phyloP scores from a whole-genome alignment of 2,329 filamentous ascomycete species.

The Diaporthe vexans region DNA sequence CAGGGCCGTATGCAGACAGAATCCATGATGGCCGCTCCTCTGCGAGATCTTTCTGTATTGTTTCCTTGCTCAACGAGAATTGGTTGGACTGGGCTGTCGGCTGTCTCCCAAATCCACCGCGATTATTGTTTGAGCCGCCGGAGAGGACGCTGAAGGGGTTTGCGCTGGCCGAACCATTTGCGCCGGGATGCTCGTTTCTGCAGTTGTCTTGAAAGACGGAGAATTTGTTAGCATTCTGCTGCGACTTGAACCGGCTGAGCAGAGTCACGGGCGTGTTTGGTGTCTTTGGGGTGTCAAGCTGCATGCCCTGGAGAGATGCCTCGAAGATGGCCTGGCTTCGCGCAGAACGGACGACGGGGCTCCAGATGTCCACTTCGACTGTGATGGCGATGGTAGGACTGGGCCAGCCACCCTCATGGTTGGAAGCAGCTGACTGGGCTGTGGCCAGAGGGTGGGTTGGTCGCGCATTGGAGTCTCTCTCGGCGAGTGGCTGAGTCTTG shows the following conservation, averaged over 20 bases:
- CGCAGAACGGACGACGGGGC: neutral
- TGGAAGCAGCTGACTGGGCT: neutral
- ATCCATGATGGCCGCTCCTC: constrained; percentile 85
- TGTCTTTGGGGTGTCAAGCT: constrained; percentile 24
- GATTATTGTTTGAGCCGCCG: constrained; percentile 58
- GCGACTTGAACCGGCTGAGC: neutral
- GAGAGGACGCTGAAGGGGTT: constrained; percentile 48
- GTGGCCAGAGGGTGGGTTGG: neutral
- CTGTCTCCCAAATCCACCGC: constrained; percentile 55
- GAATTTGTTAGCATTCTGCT: constrained; percentile 19
- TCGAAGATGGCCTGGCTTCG: neutral
- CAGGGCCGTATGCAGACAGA: constrained; percentile 87
- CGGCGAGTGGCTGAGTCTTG: neutral
- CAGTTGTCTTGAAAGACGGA: constrained; percentile 59
- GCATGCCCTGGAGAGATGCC: neutral
- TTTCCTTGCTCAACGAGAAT: constrained; percentile 69
- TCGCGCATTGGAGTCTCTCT: constrained; percentile 15
- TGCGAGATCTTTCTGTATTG: constrained; percentile 76
- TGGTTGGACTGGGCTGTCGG: constrained; percentile 44
- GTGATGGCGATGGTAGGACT: neutral
- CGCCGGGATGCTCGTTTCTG: constrained; percentile 66
- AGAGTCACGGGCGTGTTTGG: neutral
- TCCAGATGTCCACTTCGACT: constrained; percentile 1
- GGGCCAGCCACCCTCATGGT: neutral
- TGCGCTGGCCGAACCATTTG: constrained; percentile 46